These are phyloP conservation scores for Phylloporus sp. DNA, from an alignment of 768 basidiomycete genomes.

Conservation along the genomic window DNA sequence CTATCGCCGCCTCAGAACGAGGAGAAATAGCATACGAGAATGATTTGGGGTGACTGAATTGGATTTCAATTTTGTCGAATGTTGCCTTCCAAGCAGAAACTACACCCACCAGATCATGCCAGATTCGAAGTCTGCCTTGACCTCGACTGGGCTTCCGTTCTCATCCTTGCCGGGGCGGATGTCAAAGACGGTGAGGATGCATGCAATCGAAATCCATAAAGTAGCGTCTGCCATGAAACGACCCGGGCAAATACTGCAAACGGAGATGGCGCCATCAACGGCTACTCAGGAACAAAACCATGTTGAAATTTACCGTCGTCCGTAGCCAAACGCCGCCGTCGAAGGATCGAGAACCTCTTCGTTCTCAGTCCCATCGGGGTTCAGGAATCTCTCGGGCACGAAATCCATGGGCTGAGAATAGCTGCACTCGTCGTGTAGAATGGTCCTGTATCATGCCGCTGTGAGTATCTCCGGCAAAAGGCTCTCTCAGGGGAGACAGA, in stretches of 20 bases:
- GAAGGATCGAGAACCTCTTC: constrained; percentile 28
- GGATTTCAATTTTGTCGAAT: constrained; percentile 3
- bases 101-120: constrained; percentile 30
- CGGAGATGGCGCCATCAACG: background rate
- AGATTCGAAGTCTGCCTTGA: constrained; percentile 25
- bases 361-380: constrained; percentile 35
- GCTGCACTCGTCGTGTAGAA: constrained; percentile 34
- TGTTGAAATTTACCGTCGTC: constrained; percentile 26
- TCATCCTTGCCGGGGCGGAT: constrained; percentile 21
- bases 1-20: constrained; percentile 26
- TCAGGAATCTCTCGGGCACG: constrained; percentile 38
- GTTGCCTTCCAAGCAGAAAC: background rate
- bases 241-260: constrained; percentile 39
- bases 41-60: constrained; percentile 31
- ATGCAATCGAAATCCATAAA: constrained; percentile 34
- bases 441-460: constrained; percentile 27
- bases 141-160: constrained; percentile 14
- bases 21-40: constrained; percentile 30
- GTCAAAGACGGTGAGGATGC: constrained; percentile 27
- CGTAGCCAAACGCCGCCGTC: constrained; percentile 34
- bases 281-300: background rate
- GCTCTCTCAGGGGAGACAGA: constrained; percentile 11
- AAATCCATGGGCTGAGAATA: constrained; percentile 35
- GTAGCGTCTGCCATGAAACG: constrained; percentile 41
- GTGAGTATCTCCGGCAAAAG: constrained; percentile 3